Base-by-base conservation (phyloP, 2,329 filamentous ascomycete species). In the Paraconiothyrium sp. region DNA sequence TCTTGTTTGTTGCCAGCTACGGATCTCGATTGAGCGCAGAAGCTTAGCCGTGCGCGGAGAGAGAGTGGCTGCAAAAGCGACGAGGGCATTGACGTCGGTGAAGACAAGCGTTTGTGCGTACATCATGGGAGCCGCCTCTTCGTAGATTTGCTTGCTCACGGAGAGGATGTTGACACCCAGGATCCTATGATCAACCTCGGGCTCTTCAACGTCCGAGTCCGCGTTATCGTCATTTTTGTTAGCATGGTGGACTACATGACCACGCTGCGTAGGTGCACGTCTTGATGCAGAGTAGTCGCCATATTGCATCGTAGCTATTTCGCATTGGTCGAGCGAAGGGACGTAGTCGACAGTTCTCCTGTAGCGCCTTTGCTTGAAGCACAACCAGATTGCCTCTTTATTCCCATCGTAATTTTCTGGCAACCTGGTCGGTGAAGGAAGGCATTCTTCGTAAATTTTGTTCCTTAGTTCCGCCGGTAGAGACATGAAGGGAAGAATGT, bases 401-500 rank as follows among this genome's bases (percentile, higher is more conserved):
- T 58, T 24, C 14, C 55, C 48, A 1, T 41, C 46, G 27, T 57
- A 41, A 8, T 37, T 34, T 4, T 32, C 37, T 8, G 44, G 60
- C 8, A 55, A 7, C 9, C 39, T 41, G 7, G 59, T 57, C n/a
- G 57, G 58, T 9, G 52, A 55, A 24, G 57, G 57, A 20, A 69
- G 56, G 39, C 61, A 64, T 35, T 61, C 41, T 30, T 55, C 32
- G 54, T 66, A 68, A 43, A 68, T 67, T 20, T 43, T 48, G 41
- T 66, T 64, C 34, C 63, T 61, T 6, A 69, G 54, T 49, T 69
- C 67, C 4, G 62, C 58, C 1, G 67, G 67, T 1, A 69, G 58
- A 2, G 43, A 54, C 35, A 67, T 39, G 54, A 69, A 66, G 24
- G 67, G 67, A 54, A 69, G 66, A n/a, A 65, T 62, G 30, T 65